Evolutionary conservation across 2,329 filamentous ascomycete genomes (phyloP).

Genomic region (Stagonosporopsis rhizophila): DNA sequence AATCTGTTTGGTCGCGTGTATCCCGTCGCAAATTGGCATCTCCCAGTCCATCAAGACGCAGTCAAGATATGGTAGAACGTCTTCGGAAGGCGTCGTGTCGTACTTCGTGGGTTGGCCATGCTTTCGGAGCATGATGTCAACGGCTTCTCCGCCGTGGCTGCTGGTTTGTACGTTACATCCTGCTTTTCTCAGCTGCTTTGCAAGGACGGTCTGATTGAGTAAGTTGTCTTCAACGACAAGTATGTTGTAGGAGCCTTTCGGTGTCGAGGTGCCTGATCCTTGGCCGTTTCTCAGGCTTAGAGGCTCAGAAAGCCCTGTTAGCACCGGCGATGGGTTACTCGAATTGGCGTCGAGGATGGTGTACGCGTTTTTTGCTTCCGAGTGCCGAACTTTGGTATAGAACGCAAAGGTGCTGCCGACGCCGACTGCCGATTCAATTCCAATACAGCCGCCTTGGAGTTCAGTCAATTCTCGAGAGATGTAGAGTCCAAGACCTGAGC

Average conservation of each 20-base stretch:
- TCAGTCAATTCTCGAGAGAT: conserved; percentile 37
- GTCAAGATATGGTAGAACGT: not conserved
- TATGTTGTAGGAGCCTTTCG: conserved; percentile 11
- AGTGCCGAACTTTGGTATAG: conserved; percentile 27
- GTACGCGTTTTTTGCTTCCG: not conserved
- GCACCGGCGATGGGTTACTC: not conserved
- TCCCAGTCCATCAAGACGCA: conserved; percentile 36
- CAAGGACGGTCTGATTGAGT: conserved; percentile 40
- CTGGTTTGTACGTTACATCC: conserved; percentile 34
- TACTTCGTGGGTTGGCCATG: not conserved
- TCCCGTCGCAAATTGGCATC: conserved; percentile 33
- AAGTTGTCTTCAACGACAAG: conserved; percentile 43
- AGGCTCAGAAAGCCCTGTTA: too few relatives aligned
- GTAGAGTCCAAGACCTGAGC: conserved; percentile 30
- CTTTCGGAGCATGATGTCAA: conserved; percentile 22
- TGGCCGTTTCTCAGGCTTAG: not conserved
- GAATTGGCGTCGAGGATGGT: too few relatives aligned
- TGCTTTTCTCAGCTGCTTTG: conserved; percentile 28
- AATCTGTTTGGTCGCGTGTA: conserved; percentile 1
- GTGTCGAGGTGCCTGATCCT: not conserved
- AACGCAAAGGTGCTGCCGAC: conserved; percentile 35
- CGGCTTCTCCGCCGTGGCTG: conserved; percentile 38
- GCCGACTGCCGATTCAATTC: conserved; percentile 25
- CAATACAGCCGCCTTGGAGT: conserved; percentile 35
- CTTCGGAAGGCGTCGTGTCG: not conserved